Evolutionary conservation across 2,329 filamentous ascomycete species (phyloP), one percentile per base, ranked within the genome.

Genomic region (Pseudocercospora fijiensis): DNA sequence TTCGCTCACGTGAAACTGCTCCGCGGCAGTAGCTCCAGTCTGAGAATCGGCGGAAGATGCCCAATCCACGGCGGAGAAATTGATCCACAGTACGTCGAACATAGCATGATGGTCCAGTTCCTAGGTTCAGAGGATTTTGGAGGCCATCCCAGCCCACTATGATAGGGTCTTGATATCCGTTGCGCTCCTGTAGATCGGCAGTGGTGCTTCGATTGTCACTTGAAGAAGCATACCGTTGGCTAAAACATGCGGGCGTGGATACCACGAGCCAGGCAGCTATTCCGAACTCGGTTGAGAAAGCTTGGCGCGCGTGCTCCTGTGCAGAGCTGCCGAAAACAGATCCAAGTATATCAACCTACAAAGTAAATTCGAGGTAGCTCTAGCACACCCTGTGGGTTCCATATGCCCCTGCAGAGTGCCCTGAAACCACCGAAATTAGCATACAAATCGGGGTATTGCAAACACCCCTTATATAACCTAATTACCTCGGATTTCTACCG

Each of bases 11-110:
- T 69, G 67, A 45, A 72, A 70, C 3, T 58, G 58, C 18, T 57
- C 22, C 4, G 65, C 61, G 10, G 65, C 67, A 16, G 22, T 57
- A 6, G 47, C 27, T 6, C 61, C 63, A 18, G 60, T 63, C 47
- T 68, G 67, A 2, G 65, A 65, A 58, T 71, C 70, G 9, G 64
- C 67, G 13, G 66, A 64, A 11, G 62, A 65, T 13, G 62, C 67
- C 66, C 67, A 71, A 58, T 68, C 69, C 33, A 66, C 63, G 5
- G 67, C 67, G 55, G 68, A 71, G 33, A 69, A 64, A 45, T 70
- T 70, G 60, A 70, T 64, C 66, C 66, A 70, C 16, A 70, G 62
- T 20, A 70, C 60, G 4, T 55, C 61, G 30, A 70, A 68, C 13
- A 66, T 62, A 13, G 47, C 24, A 20, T 28, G 11, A 65, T 52